Conservation (phyloP, 768 basidiomycete genomes). For the Clathrus columnatus region DNA sequence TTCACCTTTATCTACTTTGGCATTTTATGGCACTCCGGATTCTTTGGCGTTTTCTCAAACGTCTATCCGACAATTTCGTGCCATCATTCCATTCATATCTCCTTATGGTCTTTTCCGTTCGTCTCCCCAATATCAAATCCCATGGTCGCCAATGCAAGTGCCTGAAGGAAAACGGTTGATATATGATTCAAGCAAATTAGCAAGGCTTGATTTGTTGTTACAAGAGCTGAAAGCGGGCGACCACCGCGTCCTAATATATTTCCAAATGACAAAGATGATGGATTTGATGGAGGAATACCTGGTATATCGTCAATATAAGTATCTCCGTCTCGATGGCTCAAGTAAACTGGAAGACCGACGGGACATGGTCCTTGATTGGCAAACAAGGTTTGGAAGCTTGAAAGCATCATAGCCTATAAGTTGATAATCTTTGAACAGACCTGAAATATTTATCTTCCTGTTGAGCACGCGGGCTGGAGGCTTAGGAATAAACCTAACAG, state of each 20-base stretch:
- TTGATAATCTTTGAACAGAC: slow-evolving; percentile 32
- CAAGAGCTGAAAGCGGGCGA: slow-evolving; percentile 88
- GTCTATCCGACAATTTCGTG: slow-evolving; percentile 39
- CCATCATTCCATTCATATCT: slow-evolving; percentile 50
- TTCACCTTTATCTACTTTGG: slow-evolving; percentile 62
- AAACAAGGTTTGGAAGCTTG: slow-evolving; percentile 64
- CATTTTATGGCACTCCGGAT: slow-evolving; percentile 77
- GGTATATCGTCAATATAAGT: slow-evolving; percentile 93
- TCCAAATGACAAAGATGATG: slow-evolving; percentile 99
- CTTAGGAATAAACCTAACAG: slow-evolving; percentile 91
- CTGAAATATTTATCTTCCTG: slow-evolving; percentile 83
- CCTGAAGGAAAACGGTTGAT: slow-evolving; percentile 93
- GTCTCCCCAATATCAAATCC: slow-evolving; percentile 67
- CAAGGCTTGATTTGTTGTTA: slow-evolving; percentile 79
- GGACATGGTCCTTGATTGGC: slow-evolving; percentile 99
- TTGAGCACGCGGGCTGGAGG: slow-evolving; percentile 94
- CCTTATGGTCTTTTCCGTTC: slow-evolving; percentile 56
- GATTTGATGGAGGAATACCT: slow-evolving; percentile 98
- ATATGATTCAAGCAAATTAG: slow-evolving; percentile 94
- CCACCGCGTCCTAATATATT: slow-evolving; percentile 92
- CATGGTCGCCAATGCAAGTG: slow-evolving; percentile 78
- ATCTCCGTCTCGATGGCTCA: slow-evolving; percentile 85
- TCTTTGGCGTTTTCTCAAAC: slow-evolving; percentile 49
- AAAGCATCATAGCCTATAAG: not conserved
- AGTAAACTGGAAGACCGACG: slow-evolving; percentile 92